phyloP scores from a whole-genome alignment of 164 flowering plant species.

The Chimonanthus salicifolius region DNA sequence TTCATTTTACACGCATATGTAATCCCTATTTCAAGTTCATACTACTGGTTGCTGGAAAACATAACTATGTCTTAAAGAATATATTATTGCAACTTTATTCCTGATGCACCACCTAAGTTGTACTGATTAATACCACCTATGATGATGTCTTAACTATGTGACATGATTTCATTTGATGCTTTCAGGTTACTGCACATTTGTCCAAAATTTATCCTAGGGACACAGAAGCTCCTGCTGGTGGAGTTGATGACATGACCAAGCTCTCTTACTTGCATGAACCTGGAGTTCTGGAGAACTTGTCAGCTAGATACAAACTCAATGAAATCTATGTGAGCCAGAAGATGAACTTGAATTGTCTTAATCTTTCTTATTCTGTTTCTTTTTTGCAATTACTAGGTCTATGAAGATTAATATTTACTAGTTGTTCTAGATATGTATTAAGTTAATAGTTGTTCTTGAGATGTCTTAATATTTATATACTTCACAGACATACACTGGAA shows the following conservation, averaged over 20 bases:
- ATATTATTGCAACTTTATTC: neutral
- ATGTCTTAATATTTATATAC: neutral
- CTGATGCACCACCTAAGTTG: neutral
- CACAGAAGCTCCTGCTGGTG: slow-evolving; percentile 61
- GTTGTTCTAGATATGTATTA: neutral
- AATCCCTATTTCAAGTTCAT: neutral
- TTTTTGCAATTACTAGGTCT: slow-evolving; percentile 3
- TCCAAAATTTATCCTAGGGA: slow-evolving; percentile 67
- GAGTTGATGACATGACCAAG: slow-evolving; percentile 90
- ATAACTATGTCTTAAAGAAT: neutral
- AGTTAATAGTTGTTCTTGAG: neutral
- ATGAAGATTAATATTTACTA: neutral
- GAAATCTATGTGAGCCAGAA: slow-evolving; percentile 62
- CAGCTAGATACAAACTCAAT: slow-evolving; percentile 64
- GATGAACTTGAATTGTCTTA: neutral
- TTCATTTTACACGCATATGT: neutral
- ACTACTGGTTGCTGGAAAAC: neutral
- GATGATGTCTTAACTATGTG: neutral
- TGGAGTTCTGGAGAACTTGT: slow-evolving; percentile 72
- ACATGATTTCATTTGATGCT: neutral
- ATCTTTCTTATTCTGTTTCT: neutral
- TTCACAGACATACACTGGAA: slow-evolving; percentile 77
- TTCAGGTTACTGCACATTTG: slow-evolving; percentile 21
- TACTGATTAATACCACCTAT: neutral
- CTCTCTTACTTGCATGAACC: slow-evolving; percentile 87